Conservation (phyloP, 768 basidiomycete genomes). For the Kondoa subrosea region DNA sequence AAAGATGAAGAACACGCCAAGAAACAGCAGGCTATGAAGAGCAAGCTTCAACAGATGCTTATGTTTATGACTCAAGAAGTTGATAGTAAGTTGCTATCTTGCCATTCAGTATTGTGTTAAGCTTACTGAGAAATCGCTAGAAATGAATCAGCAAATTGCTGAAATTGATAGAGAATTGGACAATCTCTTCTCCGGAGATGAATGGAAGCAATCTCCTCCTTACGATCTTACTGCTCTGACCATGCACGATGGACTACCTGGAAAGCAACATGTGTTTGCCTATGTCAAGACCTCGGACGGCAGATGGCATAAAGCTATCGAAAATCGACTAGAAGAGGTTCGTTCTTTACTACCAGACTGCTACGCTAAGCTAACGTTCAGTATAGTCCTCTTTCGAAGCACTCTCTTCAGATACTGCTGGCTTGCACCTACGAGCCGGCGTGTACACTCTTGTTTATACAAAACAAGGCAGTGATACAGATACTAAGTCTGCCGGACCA, state of each 20-base stretch:
- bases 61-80: neutral
- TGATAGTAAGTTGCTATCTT: neutral
- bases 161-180: neutral
- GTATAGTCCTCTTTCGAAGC: slow-evolving; percentile 1
- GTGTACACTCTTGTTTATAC: neutral
- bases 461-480: neutral
- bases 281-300: neutral
- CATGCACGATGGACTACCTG: slow-evolving; percentile 2
- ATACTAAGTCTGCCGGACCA: neutral
- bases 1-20: neutral
- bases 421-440: slow-evolving; percentile 1
- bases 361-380: neutral
- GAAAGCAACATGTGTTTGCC: neutral
- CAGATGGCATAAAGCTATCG: neutral
- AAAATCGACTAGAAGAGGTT: neutral
- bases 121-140: neutral
- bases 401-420: neutral
- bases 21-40: neutral
- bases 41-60: neutral
- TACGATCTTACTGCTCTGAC: neutral
- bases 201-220: neutral
- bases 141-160: neutral
- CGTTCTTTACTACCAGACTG: neutral
- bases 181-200: neutral
- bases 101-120: neutral